Base-by-base conservation (phyloP, 1,139 yeast genomes). In the Nakaseomyces nivariensis region DNA sequence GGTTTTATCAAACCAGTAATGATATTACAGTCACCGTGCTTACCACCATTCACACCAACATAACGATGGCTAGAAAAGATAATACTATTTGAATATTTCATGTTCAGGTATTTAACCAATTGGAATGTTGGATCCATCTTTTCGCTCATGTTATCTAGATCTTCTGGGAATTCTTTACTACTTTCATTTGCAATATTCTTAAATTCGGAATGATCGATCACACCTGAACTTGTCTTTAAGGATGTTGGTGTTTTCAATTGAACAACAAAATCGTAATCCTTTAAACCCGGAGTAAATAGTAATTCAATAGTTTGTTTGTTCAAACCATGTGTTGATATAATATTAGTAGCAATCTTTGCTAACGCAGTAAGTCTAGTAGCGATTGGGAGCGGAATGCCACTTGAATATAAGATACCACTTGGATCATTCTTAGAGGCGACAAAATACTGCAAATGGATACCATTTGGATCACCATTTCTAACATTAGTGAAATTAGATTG, bases 281-380 rank as follows among this genome's bases (percentile, higher is more conserved):
- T 75, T 53, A 86, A 71, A 0, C 95, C 89, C 2, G 97, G 92
- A 0, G 84, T 79, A 66, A 88, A 88, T 47, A 88, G 68, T 44
- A 80, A 63, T 46, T 75, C 78, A 43, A 85, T 65, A 4, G 76
- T 73, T 32, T 73, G 69, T 34, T 72, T 71, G 51, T 69, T 70
- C 24, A 79, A 56, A 1, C 80, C 82, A 22, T 69, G 68, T 1
- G 61, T 61, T 38, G 73, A 75, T 22, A 84, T 64, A 52, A 84
- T 64, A 36, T 75, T 75, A 44, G 77, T 69, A 0, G 94, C 92
- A 33, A 85, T 89, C 57, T 89, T 79, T 1, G 97, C 79, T 54
- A 92, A 75, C 0, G 95, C 92, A 0, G 97, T 90, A 56, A 90
- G 71, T 70, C 98, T 79, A 25, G 90, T 77, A 1, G 96, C 90